Base-by-base conservation (phyloP, 1,139 yeast genomes). In the Saccharomyces hybrid region DNA sequence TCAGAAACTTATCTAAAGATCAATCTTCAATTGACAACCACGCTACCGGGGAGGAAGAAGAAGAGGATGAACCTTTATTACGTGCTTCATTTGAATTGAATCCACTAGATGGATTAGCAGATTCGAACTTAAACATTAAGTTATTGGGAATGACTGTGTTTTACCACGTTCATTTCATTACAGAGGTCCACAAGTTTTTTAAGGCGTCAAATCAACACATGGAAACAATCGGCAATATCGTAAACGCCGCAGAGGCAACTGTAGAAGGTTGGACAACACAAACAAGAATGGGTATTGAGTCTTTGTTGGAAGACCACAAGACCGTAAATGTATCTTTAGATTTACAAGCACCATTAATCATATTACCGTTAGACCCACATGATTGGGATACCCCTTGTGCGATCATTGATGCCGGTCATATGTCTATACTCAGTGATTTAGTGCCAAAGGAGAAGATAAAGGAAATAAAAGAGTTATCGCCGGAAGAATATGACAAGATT, bases 201-300 rank as follows among this genome's bases (percentile, higher is more conserved):
- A 83, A 80, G 49, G 96, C 98, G 1, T 96, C 97, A 13, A 83
- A 82, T 56, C 82, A 83, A 41, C 96, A 91, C 64, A 75, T 85
- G 56, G 96, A 90, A 64, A 90, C 98, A 0, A 82, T 95, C 44
- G 95, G 93, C 31, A 95, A 95, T 5, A 82, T 95, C 29, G 83
- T 95, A 83, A 87, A 84, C 68, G 98, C 96, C 0, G 99, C 99
- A 0, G 96, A 91, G 60, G 90, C 93, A 0, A 90, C 97, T 0
- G 87, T 95, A 56, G 96, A 90, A 67, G 97, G 96, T 1, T 75
- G 95, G 59, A 84, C 96, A 0, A 78, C 85, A 29, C 96, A 90
- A 67, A 93, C 99, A 0, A 77, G 98, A 64, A 80, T 95, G 58
- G 98, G 99, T 0, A 77, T 95, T 38, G 96, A 91, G 68, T 90